phyloP scores from a whole-genome alignment of 139 green algal genomes.

The Chlamydomonas sp. region DNA sequence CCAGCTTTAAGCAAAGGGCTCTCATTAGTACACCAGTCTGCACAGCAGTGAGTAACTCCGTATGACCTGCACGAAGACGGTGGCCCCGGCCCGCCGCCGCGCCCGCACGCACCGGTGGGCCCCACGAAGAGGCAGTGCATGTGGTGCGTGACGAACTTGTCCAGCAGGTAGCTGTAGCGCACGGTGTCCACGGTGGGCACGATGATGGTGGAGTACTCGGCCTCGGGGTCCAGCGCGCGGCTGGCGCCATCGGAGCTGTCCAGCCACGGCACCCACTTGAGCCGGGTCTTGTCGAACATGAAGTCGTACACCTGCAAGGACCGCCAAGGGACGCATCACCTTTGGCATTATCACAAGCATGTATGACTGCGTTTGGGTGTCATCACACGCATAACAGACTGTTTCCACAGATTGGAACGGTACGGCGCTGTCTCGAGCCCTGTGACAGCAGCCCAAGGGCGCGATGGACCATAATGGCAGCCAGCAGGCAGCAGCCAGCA shows the following conservation, averaged over 20 bases:
- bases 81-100: no score
- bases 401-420: no score
- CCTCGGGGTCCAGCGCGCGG: constrained; percentile 56
- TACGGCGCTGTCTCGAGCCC: no score
- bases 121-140: constrained; percentile 79
- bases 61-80: no score
- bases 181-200: constrained; percentile 77
- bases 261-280: constrained; percentile 75
- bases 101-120: constrained; percentile 59
- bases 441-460: no score
- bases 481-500: background rate
- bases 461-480: no score
- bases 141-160: constrained; percentile 62
- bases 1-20: background rate
- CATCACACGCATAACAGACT: no score
- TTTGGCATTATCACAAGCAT: no score
- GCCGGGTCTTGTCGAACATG: constrained; percentile 66
- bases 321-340: no score
- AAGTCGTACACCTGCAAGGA: constrained; percentile 83
- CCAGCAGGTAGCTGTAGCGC: constrained; percentile 73
- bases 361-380: no score
- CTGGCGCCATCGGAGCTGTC: constrained; percentile 54
- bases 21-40: no score
- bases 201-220: constrained; percentile 79
- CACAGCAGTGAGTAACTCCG: no score